Evolutionary conservation across 495 filamentous ascomycete genomes (phyloP).

Genomic region (Annulohypoxylon nitens): DNA sequence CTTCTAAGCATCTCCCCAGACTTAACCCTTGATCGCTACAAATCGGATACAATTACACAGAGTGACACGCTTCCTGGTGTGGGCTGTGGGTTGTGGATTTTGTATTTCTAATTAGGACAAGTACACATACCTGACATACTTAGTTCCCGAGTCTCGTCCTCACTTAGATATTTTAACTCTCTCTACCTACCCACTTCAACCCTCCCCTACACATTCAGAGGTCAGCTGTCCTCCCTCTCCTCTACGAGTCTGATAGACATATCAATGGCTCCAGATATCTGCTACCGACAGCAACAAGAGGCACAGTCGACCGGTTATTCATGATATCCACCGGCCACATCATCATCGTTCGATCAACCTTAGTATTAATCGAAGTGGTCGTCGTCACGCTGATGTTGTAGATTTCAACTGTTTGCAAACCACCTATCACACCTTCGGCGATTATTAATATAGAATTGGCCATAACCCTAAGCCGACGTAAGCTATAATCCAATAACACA

Average conservation of each 20-base stretch:
- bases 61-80: conserved; percentile 19
- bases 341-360: conserved; percentile 23
- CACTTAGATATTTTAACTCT: conserved; percentile 18
- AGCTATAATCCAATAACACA: neutral
- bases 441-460: neutral
- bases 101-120: conserved; percentile 6
- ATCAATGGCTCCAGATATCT: conserved; percentile 42
- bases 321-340: conserved; percentile 33
- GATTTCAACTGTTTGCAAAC: conserved; percentile 22
- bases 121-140: conserved; percentile 17
- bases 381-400: conserved; percentile 26
- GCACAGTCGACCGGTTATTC: conserved; percentile 45
- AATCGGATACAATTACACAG: conserved; percentile 26
- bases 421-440: neutral
- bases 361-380: conserved; percentile 6
- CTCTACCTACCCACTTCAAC: conserved; percentile 8
- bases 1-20: conserved; percentile 23
- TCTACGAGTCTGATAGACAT: conserved; percentile 22
- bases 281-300: conserved; percentile 36
- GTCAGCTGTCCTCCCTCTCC: conserved; percentile 22
- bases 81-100: conserved; percentile 1
- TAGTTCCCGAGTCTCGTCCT: conserved; percentile 5
- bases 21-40: conserved; percentile 14
- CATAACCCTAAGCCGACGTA: conserved; percentile 7
- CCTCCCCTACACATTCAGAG: neutral